phyloP scores from a whole-genome alignment of 495 filamentous ascomycete genomes.

The Penicillium canescens region DNA sequence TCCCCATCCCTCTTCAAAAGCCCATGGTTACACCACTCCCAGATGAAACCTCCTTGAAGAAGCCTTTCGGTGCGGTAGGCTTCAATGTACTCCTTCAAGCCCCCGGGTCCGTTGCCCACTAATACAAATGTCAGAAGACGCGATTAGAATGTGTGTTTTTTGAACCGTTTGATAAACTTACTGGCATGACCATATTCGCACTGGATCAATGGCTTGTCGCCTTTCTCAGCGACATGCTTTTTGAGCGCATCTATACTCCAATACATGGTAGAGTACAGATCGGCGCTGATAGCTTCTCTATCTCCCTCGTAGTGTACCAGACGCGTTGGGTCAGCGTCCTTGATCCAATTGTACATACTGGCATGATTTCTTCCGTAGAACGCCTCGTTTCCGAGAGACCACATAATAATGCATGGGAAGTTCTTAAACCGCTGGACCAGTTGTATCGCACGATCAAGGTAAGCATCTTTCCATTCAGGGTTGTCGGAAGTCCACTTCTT shows the following conservation, averaged over 20 bases:
- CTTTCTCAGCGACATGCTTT: slow-evolving; percentile 37
- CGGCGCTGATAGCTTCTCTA: slow-evolving; percentile 53
- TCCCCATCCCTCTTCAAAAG: slow-evolving; percentile 47
- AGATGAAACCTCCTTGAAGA: slow-evolving; percentile 69
- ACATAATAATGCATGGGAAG: slow-evolving; percentile 65
- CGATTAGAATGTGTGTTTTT: too few species aligned
- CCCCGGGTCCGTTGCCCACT: slow-evolving; percentile 73
- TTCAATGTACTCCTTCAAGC: slow-evolving; percentile 64
- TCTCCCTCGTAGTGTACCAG: slow-evolving; percentile 69
- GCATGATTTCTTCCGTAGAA: slow-evolving; percentile 65
- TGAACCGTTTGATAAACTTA: not conserved
- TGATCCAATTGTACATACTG: slow-evolving; percentile 66
- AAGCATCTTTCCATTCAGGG: slow-evolving; percentile 60
- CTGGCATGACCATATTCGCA: slow-evolving; percentile 66
- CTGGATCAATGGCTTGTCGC: slow-evolving; percentile 56
- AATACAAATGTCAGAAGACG: slow-evolving; percentile 44
- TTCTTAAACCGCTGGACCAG: slow-evolving; percentile 66
- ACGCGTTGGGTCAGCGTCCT: slow-evolving; percentile 54
- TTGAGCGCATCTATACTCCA: slow-evolving; percentile 53
- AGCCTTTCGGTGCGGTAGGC: slow-evolving; percentile 54
- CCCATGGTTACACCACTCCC: slow-evolving; percentile 75
- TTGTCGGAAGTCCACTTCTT: slow-evolving; percentile 64
- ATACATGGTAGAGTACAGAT: slow-evolving; percentile 71
- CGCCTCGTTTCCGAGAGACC: slow-evolving; percentile 69
- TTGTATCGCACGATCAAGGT: slow-evolving; percentile 63